These are phyloP conservation scores for Theobroma cacao DNA, from an alignment of 345 rosid species.

Conservation along the genomic window DNA sequence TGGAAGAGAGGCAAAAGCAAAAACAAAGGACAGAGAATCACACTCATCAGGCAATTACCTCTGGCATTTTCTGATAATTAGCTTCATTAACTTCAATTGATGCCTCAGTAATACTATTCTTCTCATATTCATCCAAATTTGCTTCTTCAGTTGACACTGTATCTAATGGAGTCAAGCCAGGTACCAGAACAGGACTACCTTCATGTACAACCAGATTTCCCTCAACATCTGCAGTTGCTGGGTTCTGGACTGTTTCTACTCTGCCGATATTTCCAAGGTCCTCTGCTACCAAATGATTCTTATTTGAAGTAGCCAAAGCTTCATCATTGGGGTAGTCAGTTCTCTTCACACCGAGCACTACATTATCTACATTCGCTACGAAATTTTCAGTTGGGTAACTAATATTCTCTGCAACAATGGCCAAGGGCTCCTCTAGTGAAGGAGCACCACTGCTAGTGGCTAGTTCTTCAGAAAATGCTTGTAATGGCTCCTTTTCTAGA, in stretches of 20 bases:
- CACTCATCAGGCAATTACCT: slow-evolving; percentile 58
- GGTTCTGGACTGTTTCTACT: slow-evolving; percentile 1
- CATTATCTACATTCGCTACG: slow-evolving; percentile 13
- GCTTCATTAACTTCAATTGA: slow-evolving; percentile 32
- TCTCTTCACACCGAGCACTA: slow-evolving; percentile 18
- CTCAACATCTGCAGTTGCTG: slow-evolving; percentile 11
- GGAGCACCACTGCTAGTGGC: slow-evolving; percentile 14
- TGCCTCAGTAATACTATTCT: slow-evolving; percentile 25
- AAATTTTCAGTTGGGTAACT: slow-evolving; percentile 24
- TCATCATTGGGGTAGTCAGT: slow-evolving; percentile 15
- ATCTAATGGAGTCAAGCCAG: slow-evolving; percentile 51
- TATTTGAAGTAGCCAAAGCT: slow-evolving; percentile 12
- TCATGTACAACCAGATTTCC: slow-evolving; percentile 34
- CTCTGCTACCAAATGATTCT: slow-evolving; percentile 1
- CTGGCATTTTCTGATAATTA: slow-evolving; percentile 22
- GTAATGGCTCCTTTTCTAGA: slow-evolving; percentile 7
- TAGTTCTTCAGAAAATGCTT: slow-evolving; percentile 14
- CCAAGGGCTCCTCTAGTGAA: slow-evolving; percentile 22
- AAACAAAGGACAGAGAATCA: slow-evolving; percentile 18
- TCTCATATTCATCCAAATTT: slow-evolving; percentile 16
- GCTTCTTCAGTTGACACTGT: slow-evolving; percentile 23
- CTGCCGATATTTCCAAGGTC: slow-evolving; percentile 11
- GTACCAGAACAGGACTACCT: slow-evolving; percentile 59
- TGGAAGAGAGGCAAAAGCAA: not conserved
- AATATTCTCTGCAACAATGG: slow-evolving; percentile 37